These are phyloP conservation scores for Fusarium penzigii DNA, from an alignment of 2,329 filamentous ascomycete species.

Conservation along the genomic window DNA sequence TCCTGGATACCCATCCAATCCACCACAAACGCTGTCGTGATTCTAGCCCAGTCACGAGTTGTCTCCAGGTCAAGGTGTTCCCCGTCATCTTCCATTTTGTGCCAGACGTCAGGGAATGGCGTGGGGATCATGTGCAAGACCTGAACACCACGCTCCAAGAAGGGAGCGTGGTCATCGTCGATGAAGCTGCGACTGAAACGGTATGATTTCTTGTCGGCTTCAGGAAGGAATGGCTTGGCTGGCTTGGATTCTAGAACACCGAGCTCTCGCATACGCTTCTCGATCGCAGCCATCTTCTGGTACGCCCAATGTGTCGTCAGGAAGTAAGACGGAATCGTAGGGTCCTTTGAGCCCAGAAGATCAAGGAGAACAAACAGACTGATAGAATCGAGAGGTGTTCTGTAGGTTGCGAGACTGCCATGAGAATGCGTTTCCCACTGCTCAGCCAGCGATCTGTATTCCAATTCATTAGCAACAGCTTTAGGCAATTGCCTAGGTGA, in stretches of 20 bases:
- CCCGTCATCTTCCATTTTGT: conserved; percentile 79
- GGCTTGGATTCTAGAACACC: conserved; percentile 64
- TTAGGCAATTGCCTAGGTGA: neutral
- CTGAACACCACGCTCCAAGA: conserved; percentile 82
- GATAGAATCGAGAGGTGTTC: conserved; percentile 75
- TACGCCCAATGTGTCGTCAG: conserved; percentile 94
- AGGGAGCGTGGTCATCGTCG: conserved; percentile 89
- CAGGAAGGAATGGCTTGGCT: conserved; percentile 60
- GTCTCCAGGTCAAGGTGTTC: conserved; percentile 79
- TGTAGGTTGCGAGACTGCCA: conserved; percentile 72
- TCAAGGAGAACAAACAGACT: conserved; percentile 90
- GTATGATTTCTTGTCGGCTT: conserved; percentile 54
- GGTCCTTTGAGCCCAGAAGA: conserved; percentile 71
- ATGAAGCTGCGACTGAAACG: conserved; percentile 57
- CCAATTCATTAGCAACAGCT: conserved; percentile 3
- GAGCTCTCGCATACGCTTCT: conserved; percentile 70
- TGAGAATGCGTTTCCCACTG: conserved; percentile 75
- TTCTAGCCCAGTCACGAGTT: conserved; percentile 82
- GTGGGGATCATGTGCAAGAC: conserved; percentile 86
- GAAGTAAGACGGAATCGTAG: conserved; percentile 82
- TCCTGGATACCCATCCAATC: conserved; percentile 84
- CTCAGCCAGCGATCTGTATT: conserved; percentile 66
- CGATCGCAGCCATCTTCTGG: conserved; percentile 69
- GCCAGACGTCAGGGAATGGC: conserved; percentile 85
- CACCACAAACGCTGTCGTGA: conserved; percentile 80